Conservation (phyloP, 2,329 filamentous ascomycete species). For the Botrytis elliptica region DNA sequence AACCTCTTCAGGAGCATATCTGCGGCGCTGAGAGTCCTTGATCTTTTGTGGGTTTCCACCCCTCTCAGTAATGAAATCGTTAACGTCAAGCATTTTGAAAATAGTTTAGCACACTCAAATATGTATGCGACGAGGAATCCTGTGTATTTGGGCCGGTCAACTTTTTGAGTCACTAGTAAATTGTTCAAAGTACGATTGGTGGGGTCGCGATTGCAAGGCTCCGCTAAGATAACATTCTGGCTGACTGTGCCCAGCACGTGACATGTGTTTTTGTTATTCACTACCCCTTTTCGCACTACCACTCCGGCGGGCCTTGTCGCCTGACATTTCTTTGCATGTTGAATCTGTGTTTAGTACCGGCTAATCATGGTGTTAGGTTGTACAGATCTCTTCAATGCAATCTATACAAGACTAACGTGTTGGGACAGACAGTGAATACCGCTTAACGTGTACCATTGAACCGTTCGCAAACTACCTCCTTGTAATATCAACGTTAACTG, state of each 20-base stretch:
- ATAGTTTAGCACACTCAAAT: conserved; percentile 12
- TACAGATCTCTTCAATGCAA: neutral
- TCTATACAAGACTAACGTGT: neutral
- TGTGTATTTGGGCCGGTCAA: neutral
- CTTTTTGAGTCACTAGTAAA: conserved; percentile 23
- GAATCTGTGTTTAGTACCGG: neutral
- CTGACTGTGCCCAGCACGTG: conserved; percentile 6
- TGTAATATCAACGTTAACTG: neutral
- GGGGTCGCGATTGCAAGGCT: conserved; percentile 19
- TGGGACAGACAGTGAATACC: conserved; percentile 2
- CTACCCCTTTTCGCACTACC: conserved; percentile 14
- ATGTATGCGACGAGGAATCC: conserved; percentile 4
- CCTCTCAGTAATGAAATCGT: conserved; percentile 79
- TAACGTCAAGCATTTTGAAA: conserved; percentile 67
- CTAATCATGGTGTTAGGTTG: neutral
- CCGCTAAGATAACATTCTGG: conserved; percentile 23
- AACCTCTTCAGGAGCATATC: conserved; percentile 74
- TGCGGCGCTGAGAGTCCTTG: conserved; percentile 82
- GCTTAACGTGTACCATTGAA: neutral
- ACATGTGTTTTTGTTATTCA: neutral
- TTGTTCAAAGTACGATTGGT: conserved; percentile 21
- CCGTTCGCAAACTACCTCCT: neutral
- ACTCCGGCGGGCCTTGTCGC: neutral
- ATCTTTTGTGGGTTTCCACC: conserved; percentile 91
- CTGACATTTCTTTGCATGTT: neutral